A percentile compares a stretch with the other conserved stretches of the same genome.
Evolutionary conservation across 1,284 basidiomycete genomes (phyloP).

Genomic region (Sporisorium graminicola): DNA sequence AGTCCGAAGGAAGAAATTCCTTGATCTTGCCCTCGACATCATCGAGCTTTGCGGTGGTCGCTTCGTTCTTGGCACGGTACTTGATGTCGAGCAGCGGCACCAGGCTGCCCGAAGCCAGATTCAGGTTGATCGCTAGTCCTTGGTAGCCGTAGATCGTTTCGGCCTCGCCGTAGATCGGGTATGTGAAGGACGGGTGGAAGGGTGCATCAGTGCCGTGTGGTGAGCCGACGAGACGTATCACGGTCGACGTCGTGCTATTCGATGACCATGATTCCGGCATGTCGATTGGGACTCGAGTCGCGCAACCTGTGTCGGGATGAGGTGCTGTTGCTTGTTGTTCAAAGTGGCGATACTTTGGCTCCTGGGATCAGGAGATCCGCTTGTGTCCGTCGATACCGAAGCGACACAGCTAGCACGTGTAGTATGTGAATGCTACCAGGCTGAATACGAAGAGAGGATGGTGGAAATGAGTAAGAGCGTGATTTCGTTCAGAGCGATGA

Average conservation of each 20-base stretch:
- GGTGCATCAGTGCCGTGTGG: slow-evolving; percentile 38
- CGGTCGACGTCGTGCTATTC: slow-evolving; percentile 58
- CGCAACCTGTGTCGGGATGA: background rate
- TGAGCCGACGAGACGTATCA: slow-evolving; percentile 55
- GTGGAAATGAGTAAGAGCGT: background rate
- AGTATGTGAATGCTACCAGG: background rate
- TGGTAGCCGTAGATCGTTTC: slow-evolving; percentile 96
- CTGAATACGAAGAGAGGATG: background rate
- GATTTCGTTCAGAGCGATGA: background rate
- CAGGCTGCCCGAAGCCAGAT: slow-evolving; percentile 88
- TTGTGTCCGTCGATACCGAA: background rate
- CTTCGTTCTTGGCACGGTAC: slow-evolving; percentile 62
- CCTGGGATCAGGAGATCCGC: background rate
- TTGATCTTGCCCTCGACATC: slow-evolving; percentile 84
- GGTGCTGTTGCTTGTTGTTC: background rate
- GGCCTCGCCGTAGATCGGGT: slow-evolving; percentile 82
- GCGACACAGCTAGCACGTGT: background rate
- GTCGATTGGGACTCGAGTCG: no score
- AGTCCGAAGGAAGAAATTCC: slow-evolving; percentile 82
- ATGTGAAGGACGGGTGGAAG: slow-evolving; percentile 65
- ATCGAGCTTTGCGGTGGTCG: slow-evolving; percentile 79
- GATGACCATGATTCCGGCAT: slow-evolving; percentile 61
- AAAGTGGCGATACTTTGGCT: background rate
- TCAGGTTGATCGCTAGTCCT: slow-evolving; percentile 76
- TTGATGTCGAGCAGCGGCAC: slow-evolving; percentile 70